Evolutionary conservation across 768 basidiomycete species (phyloP), one percentile per base, ranked within the genome.

Genomic region (Termitomyces sp.): DNA sequence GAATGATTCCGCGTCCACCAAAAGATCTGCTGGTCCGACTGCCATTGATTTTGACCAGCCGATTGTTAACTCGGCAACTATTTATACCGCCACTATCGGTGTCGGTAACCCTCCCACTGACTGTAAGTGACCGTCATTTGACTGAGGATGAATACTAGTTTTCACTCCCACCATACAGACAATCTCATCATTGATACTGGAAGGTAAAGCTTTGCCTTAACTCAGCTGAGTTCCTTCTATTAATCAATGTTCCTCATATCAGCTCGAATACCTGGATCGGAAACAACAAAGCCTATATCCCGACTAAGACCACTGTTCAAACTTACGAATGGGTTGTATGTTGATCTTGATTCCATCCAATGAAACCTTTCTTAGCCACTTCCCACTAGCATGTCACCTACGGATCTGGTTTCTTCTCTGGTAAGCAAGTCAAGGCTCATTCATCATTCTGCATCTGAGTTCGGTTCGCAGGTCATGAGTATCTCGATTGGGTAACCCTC

Each of bases 231-330:
- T 3, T 42, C n/a, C 10, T 5, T 42, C 25, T 17, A 51, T 25
- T 36, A 7, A 25, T 42, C 9, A 45, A 11, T 15, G 9, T 29
- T 25, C 25, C 11, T 42, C 12, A 5, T 5, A 6, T 46, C 38
- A 86, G 85, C 71, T 86, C 87, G 17, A 88, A 88, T 74, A 88
- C 86, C 32, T 89, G 87, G 86, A 74, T 89, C 50, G 86, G 87
- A 20, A 14, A 42, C 6, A 15, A 11, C 15, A 42, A 40, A 40
- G 38, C 70, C 1, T 89, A 85, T 66, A 67, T 66, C 15, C 59
- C 60, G 61, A 87, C 87, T 5, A 76, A 74, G 60, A 82, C 85
- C 31, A 86, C 82, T 56, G 66, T 37, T 5, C 57, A 76, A 62
- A 87, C 85, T 15, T 66, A 68, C 0, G 63, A 83, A 60, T 32